Conservation (phyloP, 108 stramenopile genomes). For the Skeletonema tropicum region DNA sequence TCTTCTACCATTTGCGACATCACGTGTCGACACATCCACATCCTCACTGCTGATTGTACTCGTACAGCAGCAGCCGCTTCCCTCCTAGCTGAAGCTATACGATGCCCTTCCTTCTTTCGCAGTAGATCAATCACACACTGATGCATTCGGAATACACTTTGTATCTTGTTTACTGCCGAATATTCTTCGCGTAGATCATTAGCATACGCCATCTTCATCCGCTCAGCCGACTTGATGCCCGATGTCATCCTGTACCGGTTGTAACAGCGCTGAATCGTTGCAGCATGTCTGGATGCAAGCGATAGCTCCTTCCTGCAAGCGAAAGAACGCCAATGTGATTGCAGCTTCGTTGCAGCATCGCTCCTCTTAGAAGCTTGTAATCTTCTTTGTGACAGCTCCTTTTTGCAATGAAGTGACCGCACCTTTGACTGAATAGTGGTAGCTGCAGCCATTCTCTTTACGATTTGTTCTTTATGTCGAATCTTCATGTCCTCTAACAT, state of each 20-base stretch:
- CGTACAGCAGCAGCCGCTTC: constrained; percentile 3
- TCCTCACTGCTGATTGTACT: constrained; percentile 13
- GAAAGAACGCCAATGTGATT: constrained; percentile 14
- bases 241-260: not conserved
- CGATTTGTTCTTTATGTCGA: not conserved
- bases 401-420: not conserved
- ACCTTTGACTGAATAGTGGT: not conserved
- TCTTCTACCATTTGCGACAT: too few species aligned
- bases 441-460: not conserved
- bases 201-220: not conserved
- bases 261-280: not conserved
- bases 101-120: not conserved
- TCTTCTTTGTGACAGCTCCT: not conserved
- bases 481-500: not conserved
- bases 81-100: not conserved
- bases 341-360: constrained; percentile 6
- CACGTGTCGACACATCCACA: not conserved
- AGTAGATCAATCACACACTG: not conserved
- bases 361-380: not conserved
- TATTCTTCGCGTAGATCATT: not conserved
- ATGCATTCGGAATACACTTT: not conserved
- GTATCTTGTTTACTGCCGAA: constrained; percentile 20
- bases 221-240: too few species aligned
- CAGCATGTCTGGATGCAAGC: not conserved
- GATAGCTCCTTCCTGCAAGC: not conserved